Base-by-base conservation (phyloP, 2,329 filamentous ascomycete species). In the Penicillium sclerotigenum region DNA sequence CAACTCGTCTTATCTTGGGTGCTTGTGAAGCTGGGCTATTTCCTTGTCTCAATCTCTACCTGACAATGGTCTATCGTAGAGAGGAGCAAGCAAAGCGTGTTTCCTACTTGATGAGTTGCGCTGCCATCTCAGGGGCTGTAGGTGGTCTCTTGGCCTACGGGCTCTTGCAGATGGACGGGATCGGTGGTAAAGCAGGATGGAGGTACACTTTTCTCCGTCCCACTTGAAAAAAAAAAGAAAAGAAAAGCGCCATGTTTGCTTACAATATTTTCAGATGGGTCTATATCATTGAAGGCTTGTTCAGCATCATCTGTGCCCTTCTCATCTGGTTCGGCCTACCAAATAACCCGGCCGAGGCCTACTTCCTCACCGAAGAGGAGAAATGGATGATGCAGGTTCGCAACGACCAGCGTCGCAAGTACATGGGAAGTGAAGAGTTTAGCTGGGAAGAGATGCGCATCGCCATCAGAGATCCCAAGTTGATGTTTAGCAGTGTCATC, bases 311-410 rank as follows among this genome's bases (percentile, higher is more conserved):
- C 13, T 69, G 79, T 26, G 77, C 73, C 0, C 53, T 76, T 16
- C 64, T 77, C 26, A 72, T 80, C 46, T 55, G 52, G 52, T 52
- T 55, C n/a, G 52, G 52, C 10, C 16, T 55, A 10, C 79, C 80
- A 1, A 78, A 78, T 37, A 73, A 80, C 47, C 77, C 78, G 0
- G 69, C 70, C 0, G 74, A 75, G 1, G 80, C 80, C 2, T 80
- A 77, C 59, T 83, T 82, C 54, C 69, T 82, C 34, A 79, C 63
- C 34, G 68, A 69, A 1, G 76, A 81, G 46, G 79, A 83, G 60
- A 79, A 74, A 61, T 71, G 73, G 49, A 73, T 83, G 68, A 83
- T 83, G 80, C 67, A 71, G 7, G 69, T 79, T 26, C 76, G 81
- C 7, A 75, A 74, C 38, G 71, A 73, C 20, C 79, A 79, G 55